A percentile compares a stretch with the other conserved stretches of the same genome.
Evolutionary conservation across 176 grass and related monocot species (phyloP).

Genomic region (Thinopyrum elongatum): DNA sequence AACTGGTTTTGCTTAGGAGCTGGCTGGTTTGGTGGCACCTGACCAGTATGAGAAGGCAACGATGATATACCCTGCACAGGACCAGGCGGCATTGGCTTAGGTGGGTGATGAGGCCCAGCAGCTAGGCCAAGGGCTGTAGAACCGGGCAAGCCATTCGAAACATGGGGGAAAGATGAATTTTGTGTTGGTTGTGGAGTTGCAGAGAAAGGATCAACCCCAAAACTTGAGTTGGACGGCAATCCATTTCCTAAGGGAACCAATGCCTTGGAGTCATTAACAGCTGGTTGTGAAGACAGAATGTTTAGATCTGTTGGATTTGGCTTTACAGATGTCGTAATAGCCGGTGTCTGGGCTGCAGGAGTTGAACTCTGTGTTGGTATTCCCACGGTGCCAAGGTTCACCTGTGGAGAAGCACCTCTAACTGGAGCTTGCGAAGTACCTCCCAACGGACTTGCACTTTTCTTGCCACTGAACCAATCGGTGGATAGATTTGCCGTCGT

Average conservation of each 20-base stretch:
- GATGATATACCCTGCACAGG: slow-evolving; percentile 35
- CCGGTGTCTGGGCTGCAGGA: slow-evolving; percentile 31
- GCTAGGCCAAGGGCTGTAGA: slow-evolving; percentile 35
- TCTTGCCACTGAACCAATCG: slow-evolving; percentile 86
- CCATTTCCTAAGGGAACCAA: slow-evolving; percentile 64
- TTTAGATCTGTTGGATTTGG: slow-evolving; percentile 33
- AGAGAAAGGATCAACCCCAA: slow-evolving; percentile 51
- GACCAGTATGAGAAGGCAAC: slow-evolving; percentile 41
- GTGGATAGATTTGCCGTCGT: slow-evolving; percentile 57
- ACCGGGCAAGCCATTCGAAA: slow-evolving; percentile 38
- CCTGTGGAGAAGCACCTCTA: slow-evolving; percentile 41
- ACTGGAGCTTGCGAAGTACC: slow-evolving; percentile 51
- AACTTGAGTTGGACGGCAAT: slow-evolving; percentile 49
- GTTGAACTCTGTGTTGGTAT: slow-evolving; percentile 39
- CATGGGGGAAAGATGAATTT: slow-evolving; percentile 38
- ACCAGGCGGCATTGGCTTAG: slow-evolving; percentile 43
- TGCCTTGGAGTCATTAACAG: slow-evolving; percentile 59
- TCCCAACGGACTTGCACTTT: slow-evolving; percentile 47
- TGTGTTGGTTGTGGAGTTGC: slow-evolving; percentile 44
- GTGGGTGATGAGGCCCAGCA: slow-evolving; percentile 49
- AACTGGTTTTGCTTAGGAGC: slow-evolving; percentile 43
- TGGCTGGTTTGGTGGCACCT: slow-evolving; percentile 43
- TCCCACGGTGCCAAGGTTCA: slow-evolving; percentile 47
- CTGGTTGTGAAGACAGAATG: slow-evolving; percentile 41
- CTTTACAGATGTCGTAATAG: slow-evolving; percentile 15